Percentiles rank a stretch among this genome's conserved stretches.
These are phyloP conservation scores for Microbotryum scabiosae DNA, from an alignment of 1,284 basidiomycete genomes.

Conservation along the genomic window DNA sequence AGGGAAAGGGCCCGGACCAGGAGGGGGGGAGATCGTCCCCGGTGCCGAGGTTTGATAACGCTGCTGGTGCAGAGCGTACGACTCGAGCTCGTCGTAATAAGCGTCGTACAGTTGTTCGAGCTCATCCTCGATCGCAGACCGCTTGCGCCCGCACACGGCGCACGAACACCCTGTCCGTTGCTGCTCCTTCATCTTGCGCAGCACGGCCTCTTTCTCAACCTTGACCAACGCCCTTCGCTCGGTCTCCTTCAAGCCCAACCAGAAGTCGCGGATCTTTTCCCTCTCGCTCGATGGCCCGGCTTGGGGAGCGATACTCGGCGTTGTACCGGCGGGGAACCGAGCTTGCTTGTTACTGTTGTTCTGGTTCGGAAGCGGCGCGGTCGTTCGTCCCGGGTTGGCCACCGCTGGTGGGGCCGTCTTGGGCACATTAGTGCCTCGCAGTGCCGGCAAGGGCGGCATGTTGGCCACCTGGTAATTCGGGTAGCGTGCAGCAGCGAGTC, in stretches of 20 bases:
- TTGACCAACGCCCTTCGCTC: slow-evolving; percentile 84
- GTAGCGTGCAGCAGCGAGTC: background rate
- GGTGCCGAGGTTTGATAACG: slow-evolving; percentile 71
- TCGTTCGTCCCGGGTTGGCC: background rate
- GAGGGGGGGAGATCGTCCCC: slow-evolving; percentile 76
- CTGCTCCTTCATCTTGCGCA: slow-evolving; percentile 98
- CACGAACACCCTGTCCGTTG: slow-evolving; percentile 92
- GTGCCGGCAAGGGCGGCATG: slow-evolving; percentile 1
- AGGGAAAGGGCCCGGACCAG: slow-evolving; percentile 94
- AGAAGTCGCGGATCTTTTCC: slow-evolving; percentile 94
- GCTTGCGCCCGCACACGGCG: slow-evolving; percentile 93
- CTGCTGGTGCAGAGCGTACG: slow-evolving; percentile 95
- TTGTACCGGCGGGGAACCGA: background rate
- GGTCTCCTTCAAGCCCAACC: slow-evolving; percentile 79
- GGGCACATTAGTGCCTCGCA: background rate
- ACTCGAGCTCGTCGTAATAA: slow-evolving; percentile 99
- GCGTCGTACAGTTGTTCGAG: slow-evolving; percentile 98
- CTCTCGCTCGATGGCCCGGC: slow-evolving; percentile 68
- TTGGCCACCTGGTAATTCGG: background rate
- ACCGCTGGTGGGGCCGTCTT: too few species aligned
- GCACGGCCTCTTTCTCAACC: slow-evolving; percentile 93
- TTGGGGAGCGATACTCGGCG: slow-evolving; percentile 11
- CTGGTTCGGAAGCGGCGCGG: background rate
- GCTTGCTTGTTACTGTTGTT: background rate
- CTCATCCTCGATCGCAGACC: slow-evolving; percentile 98